Evolutionary conservation across 306 rosid genomes (phyloP).

Genomic region (Cucurbita moschata): DNA sequence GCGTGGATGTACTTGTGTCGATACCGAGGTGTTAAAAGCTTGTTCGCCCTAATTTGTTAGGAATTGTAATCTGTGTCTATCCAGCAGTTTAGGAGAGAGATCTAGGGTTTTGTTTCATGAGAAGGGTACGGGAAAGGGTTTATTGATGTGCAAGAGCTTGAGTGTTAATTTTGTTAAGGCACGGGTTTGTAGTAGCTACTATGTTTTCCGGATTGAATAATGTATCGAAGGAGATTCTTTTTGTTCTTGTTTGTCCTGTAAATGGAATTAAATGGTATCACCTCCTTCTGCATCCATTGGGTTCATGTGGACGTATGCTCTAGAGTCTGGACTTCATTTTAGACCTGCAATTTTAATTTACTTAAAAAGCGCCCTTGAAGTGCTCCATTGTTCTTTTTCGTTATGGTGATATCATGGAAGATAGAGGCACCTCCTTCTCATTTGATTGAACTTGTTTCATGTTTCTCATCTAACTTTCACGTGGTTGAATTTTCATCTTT

Average conservation of each 20-base stretch:
- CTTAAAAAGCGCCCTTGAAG: neutral
- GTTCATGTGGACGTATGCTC: neutral
- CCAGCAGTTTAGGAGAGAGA: neutral
- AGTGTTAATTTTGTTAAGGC: neutral
- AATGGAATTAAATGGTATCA: neutral
- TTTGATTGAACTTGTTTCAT: neutral
- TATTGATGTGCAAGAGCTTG: neutral
- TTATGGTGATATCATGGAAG: neutral
- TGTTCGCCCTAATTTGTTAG: conserved; percentile 1
- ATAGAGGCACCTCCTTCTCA: neutral
- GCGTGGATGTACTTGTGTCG: neutral
- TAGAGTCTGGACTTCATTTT: neutral
- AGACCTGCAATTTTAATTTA: neutral
- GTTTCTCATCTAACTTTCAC: neutral
- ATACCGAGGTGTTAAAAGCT: neutral
- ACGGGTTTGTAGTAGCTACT: neutral
- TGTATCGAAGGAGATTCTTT: neutral
- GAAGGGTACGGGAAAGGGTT: neutral
- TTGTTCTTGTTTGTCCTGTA: neutral
- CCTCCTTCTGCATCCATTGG: neutral
- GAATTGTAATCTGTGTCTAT: neutral
- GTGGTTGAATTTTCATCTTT: neutral
- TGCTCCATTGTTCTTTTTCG: neutral
- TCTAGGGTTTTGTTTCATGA: neutral
- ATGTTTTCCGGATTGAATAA: neutral